Base-by-base conservation (phyloP, 352 stramenopile genomes). In the Globisporangium cederbergense region DNA sequence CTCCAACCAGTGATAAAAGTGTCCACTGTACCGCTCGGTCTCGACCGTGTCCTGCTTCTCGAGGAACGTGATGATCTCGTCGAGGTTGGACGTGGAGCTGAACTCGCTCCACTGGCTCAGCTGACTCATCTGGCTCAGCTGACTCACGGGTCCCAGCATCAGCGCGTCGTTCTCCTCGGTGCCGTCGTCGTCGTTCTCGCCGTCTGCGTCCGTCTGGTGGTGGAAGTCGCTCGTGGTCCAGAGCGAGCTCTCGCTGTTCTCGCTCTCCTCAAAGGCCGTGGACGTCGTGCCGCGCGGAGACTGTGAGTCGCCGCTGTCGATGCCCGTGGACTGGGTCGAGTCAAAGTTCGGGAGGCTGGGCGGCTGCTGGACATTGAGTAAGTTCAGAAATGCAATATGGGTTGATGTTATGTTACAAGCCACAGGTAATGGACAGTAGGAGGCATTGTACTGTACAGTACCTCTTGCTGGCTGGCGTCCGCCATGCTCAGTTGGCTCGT, bases 1-100 rank as follows among this genome's bases (percentile, higher is more conserved):
- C 14, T 20, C 16, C 8, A 18, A 49, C 43, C 43, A 22, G 22
- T 49, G 7, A 49, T 18, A 49, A 49, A 49, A 10, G 43, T 2
- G 7, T 20, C 6, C 9, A 25, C 5, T 61, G 43, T 65, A 91
- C 82, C 86, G 77, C 47, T 83, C 77, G 34, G 58, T 79, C 49
- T 93, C 83, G 3, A 80, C 74, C 22, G 75, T 74, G 67, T 93
- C 86, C 40, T 95, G 84, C 57, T 85, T 84, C 58, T 95, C 86
- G 3, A 95, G 67, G 59, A 92, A 95, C 58, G 70, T 91, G 65
- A 95, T 90, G 66, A 95, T 93, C 53, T 90, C 84, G 68, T 93
- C 86, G 58, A 95, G 68, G 47, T 95, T 90, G 46, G 84, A 91
- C 47, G 85, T 93, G 36, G 77, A 90, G 72, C 80, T 92, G 47